Evolutionary conservation across 2,329 filamentous ascomycete genomes (phyloP).

Genomic region (Talaromyces sp.): DNA sequence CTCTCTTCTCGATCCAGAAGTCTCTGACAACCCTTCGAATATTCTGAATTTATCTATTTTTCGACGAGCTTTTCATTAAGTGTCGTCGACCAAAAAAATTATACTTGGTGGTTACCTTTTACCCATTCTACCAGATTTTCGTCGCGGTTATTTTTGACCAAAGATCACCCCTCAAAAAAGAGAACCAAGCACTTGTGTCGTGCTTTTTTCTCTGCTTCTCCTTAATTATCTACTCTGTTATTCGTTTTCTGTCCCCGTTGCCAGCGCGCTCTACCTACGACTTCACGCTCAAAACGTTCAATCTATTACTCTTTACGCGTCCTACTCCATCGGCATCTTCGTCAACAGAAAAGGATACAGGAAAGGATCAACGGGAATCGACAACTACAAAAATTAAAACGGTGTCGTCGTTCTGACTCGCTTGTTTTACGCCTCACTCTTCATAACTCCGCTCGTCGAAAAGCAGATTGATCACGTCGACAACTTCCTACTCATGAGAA

Average conservation of each 20-base stretch:
- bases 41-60: slow-evolving; percentile 22
- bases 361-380: not conserved
- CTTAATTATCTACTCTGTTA: not conserved
- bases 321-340: not conserved
- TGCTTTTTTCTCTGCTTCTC: slow-evolving; percentile 9
- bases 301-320: not conserved
- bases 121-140: slow-evolving; percentile 14
- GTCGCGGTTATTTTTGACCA: slow-evolving; percentile 21
- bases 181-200: slow-evolving; percentile 13
- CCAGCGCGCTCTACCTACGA: slow-evolving; percentile 7
- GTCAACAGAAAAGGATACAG: not conserved
- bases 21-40: slow-evolving; percentile 25
- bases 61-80: slow-evolving; percentile 55
- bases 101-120: slow-evolving; percentile 24
- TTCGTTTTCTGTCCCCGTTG: slow-evolving; percentile 1
- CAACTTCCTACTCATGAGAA: slow-evolving; percentile 39
- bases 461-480: not conserved
- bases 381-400: not conserved
- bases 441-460: slow-evolving; percentile 20
- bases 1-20: slow-evolving; percentile 15
- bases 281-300: not conserved
- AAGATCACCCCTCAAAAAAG: slow-evolving; percentile 3
- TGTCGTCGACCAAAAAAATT: slow-evolving; percentile 41
- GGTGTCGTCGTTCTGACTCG: not conserved
- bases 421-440: not conserved